Evolutionary conservation across 805 yeast species (phyloP).

Genomic region (Maudiozyma barnettii): DNA sequence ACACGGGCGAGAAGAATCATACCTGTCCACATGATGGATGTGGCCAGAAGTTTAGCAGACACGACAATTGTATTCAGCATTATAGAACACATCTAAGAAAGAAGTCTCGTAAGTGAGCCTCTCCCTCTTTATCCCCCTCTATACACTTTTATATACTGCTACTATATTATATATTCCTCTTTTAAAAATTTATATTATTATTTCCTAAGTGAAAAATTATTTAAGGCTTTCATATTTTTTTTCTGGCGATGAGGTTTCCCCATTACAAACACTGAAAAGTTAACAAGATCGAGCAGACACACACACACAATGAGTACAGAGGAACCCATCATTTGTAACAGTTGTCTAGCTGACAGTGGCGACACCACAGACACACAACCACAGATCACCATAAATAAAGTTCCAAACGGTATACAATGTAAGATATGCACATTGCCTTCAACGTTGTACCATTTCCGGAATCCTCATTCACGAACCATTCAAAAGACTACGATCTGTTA

Average conservation of each 20-base stretch:
- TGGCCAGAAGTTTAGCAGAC: constrained; percentile 76
- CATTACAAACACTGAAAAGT: too few species aligned
- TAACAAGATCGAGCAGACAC: too few species aligned
- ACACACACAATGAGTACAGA: not conserved
- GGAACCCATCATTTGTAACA: constrained; percentile 42
- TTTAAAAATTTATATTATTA: too few species aligned
- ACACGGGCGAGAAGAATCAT: constrained; percentile 86
- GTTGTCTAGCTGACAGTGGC: constrained; percentile 49
- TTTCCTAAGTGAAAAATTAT: too few species aligned
- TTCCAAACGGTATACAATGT: constrained; percentile 69
- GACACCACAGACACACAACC: constrained; percentile 7
- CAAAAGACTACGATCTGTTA: constrained; percentile 63
- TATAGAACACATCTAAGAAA: constrained; percentile 66
- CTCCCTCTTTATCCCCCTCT: not conserved
- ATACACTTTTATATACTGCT: not conserved
- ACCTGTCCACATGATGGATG: constrained; percentile 75
- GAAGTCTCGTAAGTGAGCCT: constrained; percentile 10
- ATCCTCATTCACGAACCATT: constrained; percentile 35
- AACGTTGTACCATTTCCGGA: constrained; percentile 52
- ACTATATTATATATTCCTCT: not conserved
- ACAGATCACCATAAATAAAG: constrained; percentile 49
- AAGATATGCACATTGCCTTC: constrained; percentile 78
- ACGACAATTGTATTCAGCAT: constrained; percentile 91
- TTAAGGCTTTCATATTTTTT: too few species aligned
- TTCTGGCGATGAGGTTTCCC: too few species aligned